Conservation (phyloP, 148 eudicot species). For the Camellia lanceoleosa region DNA sequence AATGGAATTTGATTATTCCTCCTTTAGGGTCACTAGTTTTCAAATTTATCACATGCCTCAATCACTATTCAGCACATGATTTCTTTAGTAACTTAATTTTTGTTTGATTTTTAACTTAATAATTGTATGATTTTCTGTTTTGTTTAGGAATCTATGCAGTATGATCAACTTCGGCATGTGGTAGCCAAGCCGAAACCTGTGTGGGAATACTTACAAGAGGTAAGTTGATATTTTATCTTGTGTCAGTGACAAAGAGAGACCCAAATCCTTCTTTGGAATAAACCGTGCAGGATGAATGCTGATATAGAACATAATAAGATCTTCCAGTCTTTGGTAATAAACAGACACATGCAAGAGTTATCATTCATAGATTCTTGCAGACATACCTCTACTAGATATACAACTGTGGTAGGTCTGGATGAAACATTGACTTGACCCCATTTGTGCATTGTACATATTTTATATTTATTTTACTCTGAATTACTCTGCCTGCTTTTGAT, state of each 20-base stretch:
- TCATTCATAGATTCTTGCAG: neutral
- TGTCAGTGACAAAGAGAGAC: too few relatives aligned
- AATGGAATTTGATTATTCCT: neutral
- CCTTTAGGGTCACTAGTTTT: neutral
- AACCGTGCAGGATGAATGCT: too few relatives aligned
- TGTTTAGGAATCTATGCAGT: slow-evolving; percentile 72
- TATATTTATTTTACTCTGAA: neutral
- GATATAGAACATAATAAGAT: too few relatives aligned
- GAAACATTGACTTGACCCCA: neutral
- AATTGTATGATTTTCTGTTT: slow-evolving; percentile 8
- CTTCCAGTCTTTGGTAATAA: too few relatives aligned
- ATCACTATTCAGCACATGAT: neutral
- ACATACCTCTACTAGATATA: neutral
- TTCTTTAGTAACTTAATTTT: neutral
- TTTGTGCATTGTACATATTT: neutral
- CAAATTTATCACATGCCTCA: neutral
- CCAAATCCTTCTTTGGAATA: too few relatives aligned
- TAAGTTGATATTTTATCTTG: slow-evolving; percentile 26
- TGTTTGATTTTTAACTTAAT: slow-evolving; percentile 3
- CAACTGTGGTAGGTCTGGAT: neutral
- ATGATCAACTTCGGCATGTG: slow-evolving; percentile 79
- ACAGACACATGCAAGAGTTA: too few relatives aligned
- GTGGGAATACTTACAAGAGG: slow-evolving; percentile 91
- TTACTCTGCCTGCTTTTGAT: neutral
- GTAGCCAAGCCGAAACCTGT: slow-evolving; percentile 82